Evolutionary conservation across 768 basidiomycete species (phyloP).

Genomic region (Termitomyces sp.): DNA sequence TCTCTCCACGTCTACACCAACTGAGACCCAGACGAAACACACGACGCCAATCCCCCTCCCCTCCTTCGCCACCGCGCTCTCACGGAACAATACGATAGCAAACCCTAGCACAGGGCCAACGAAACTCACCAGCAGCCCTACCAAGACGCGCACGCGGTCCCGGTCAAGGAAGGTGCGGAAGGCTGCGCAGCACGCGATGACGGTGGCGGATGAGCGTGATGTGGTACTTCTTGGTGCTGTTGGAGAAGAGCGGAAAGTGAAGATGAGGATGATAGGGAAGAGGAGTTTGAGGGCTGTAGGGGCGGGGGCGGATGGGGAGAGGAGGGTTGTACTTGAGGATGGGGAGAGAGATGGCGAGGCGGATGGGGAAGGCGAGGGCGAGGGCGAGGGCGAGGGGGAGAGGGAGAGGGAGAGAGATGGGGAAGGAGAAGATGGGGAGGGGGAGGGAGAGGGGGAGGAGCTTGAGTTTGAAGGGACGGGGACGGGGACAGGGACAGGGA

Average conservation of each 20-base stretch:
- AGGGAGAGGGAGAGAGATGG: background rate
- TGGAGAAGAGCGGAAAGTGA: background rate
- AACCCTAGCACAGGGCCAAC: background rate
- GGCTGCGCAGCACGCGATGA: background rate
- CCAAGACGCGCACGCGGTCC: slow-evolving; percentile 1
- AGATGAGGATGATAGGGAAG: background rate
- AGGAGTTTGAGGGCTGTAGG: background rate
- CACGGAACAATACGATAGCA: background rate
- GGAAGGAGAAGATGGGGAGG: background rate
- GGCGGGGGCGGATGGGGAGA: no score
- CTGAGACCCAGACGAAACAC: background rate
- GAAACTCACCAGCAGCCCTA: background rate
- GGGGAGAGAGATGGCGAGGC: background rate
- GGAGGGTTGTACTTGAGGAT: background rate
- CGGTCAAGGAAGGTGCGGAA: slow-evolving; percentile 6
- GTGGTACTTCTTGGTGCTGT: background rate
- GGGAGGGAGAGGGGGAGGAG: background rate
- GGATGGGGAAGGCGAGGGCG: background rate
- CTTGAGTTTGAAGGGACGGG: background rate
- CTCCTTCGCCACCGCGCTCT: slow-evolving; percentile 37
- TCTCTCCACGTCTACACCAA: no score
- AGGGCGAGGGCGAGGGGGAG: background rate
- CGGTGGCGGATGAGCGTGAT: background rate
- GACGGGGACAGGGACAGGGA: background rate
- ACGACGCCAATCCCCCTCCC: slow-evolving; percentile 34